Conservation (phyloP, 140 eudicot genomes). For the Flaveria floridana region DNA sequence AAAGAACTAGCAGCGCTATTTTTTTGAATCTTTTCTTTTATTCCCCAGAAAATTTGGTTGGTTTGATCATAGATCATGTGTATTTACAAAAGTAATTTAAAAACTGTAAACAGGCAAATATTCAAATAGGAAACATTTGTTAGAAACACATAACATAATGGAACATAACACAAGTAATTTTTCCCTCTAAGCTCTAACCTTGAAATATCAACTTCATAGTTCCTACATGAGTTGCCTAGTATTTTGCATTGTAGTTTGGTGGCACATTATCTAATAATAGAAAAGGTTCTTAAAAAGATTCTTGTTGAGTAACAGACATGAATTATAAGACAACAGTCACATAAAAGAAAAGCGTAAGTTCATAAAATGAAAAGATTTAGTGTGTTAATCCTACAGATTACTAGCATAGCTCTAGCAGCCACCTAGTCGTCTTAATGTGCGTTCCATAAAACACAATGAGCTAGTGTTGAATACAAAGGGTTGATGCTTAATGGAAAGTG, state of each 20-base stretch:
- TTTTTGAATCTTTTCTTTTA: not conserved
- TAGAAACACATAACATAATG: not conserved
- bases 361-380: not conserved
- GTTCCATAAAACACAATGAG: not conserved
- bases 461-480: not conserved
- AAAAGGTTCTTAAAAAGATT: not conserved
- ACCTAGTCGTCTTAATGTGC: not conserved
- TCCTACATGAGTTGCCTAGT: not conserved
- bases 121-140: not conserved
- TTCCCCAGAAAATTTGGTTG: not conserved
- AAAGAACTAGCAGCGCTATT: not conserved
- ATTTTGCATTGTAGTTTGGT: not conserved
- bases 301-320: not conserved
- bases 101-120: not conserved
- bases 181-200: not conserved
- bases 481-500: not conserved
- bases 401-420: not conserved
- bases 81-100: not conserved
- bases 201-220: not conserved
- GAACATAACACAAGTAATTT: not conserved
- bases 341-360: not conserved
- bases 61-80: not conserved
- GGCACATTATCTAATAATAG: not conserved
- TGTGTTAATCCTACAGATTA: not conserved
- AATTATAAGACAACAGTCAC: not conserved